Evolutionary conservation across 495 filamentous ascomycete genomes (phyloP).

Genomic region (Neurospora sublineolata): DNA sequence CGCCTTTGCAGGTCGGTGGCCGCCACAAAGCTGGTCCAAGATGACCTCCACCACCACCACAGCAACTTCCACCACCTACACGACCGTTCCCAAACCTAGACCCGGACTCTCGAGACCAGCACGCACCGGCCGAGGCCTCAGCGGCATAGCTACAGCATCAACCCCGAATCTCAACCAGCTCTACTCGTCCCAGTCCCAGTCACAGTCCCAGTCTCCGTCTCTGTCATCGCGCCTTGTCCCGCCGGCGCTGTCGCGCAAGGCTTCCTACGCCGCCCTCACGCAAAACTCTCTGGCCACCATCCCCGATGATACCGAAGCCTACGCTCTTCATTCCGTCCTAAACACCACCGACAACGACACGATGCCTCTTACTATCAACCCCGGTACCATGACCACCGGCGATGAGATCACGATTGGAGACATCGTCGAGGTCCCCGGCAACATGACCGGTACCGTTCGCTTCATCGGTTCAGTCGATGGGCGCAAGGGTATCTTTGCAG

Average conservation of each 20-base stretch:
- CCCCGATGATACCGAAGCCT: conserved; percentile 49
- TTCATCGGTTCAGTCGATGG: conserved; percentile 81
- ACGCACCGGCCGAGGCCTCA: conserved; percentile 16
- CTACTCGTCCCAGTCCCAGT: conserved; percentile 28
- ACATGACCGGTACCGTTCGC: conserved; percentile 82
- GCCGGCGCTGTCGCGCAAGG: conserved; percentile 49
- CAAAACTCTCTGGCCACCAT: conserved; percentile 47
- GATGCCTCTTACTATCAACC: conserved; percentile 22
- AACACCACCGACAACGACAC: conserved; percentile 29
- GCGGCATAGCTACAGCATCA: conserved; percentile 44
- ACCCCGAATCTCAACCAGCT: conserved; percentile 45
- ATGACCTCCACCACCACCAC: conserved; percentile 22
- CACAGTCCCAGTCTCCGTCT: neutral
- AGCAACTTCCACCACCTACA: conserved; percentile 32
- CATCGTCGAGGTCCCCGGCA: conserved; percentile 84
- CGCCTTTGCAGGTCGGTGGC: neutral
- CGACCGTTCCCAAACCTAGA: conserved; percentile 59
- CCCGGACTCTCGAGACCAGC: conserved; percentile 37
- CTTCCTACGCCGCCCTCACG: conserved; percentile 52
- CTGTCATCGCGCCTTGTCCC: conserved; percentile 30
- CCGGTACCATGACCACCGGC: conserved; percentile 18
- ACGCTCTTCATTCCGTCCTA: conserved; percentile 41
- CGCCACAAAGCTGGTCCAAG: conserved; percentile 11
- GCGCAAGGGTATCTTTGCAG: conserved; percentile 84
- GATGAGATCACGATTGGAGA: conserved; percentile 65